A percentile compares a stretch with the other conserved stretches of the same genome.
Conservation (phyloP, 2,329 filamentous ascomycete species). For the Pyrenophora graminea region DNA sequence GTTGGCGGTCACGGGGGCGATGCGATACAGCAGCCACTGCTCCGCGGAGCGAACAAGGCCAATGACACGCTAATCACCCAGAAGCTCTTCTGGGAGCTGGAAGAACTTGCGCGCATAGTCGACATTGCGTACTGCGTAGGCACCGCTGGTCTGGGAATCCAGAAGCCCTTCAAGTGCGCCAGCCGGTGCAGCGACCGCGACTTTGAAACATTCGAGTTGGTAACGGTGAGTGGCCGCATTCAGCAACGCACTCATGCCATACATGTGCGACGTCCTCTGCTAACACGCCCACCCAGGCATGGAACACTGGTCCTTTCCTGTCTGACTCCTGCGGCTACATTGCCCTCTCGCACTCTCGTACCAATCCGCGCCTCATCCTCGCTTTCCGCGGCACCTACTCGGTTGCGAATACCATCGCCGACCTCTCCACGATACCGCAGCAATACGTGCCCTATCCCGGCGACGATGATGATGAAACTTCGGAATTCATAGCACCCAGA, state of each 20-base stretch:
- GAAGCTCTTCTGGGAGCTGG: conserved; percentile 76
- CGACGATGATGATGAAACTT: conserved; percentile 47
- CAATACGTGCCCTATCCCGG: conserved; percentile 86
- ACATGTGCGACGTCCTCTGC: background rate
- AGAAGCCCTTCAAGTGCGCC: conserved; percentile 80
- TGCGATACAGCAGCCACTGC: conserved; percentile 33
- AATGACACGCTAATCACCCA: conserved; percentile 57
- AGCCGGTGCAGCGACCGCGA: conserved; percentile 82
- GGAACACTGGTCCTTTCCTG: conserved; percentile 86
- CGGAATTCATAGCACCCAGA: conserved; percentile 30
- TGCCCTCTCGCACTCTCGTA: conserved; percentile 74
- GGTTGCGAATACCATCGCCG: conserved; percentile 85
- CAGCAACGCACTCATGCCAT: background rate
- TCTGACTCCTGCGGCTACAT: conserved; percentile 94
- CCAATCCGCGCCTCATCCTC: conserved; percentile 70
- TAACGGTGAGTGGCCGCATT: conserved; percentile 55
- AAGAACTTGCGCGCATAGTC: conserved; percentile 86
- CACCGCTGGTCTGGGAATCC: conserved; percentile 78
- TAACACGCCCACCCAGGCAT: conserved; percentile 60
- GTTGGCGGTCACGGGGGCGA: conserved; percentile 13
- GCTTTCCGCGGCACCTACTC: conserved; percentile 96
- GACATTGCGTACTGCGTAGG: conserved; percentile 96
- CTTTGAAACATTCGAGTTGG: conserved; percentile 77
- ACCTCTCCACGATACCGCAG: conserved; percentile 87
- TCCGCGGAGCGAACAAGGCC: conserved; percentile 21